Base-by-base conservation (phyloP, 2,329 filamentous ascomycete genomes). In the Penicillium polonicum region DNA sequence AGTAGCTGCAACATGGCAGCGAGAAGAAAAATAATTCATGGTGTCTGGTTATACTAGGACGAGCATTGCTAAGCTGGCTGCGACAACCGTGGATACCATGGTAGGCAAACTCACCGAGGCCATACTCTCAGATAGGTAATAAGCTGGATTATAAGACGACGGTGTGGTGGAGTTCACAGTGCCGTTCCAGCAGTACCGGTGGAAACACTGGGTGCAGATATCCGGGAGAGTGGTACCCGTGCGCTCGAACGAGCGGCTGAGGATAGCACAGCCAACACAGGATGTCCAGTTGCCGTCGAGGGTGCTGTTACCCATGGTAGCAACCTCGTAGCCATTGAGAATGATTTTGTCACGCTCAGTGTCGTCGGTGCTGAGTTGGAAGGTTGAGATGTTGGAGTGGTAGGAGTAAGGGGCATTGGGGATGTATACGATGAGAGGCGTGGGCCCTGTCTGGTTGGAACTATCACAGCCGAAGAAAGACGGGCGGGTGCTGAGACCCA, bases 181-280 rank as follows among this genome's bases (percentile, higher is more conserved):
- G n/a, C 94, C 94, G 72, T 97, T 85, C 94, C 94, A 99, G 83
- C 94, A 99, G 78, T 97, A 97, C 21, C 79, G 75, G 13, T 79
- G 65, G 74, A 97, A 97, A 78, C 94, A 99, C 49, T 81, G 69
- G 43, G 77, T 80, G 78, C 94, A 99, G 10, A 84, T 85, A 0
- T 83, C 80, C 0, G 93, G 93, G 1, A 92, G 81, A 0, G 77
- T 61, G 0, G 88, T 88, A 19, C 82, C 80, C 0, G 90, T 93
- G 49, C 91, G 83, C 60, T 85, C 80, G 63, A 94, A 84, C 65
- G 88, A 91, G 60, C 93, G 85, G 52, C 83, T 85, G 17, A 97
- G 81, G 39, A 96, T 87, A 5, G 93, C 94, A 75, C 94, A 99
- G 23, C 88, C 91, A 5, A 96, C 88, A 67, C 93, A 99, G 2